Base-by-base conservation (phyloP, 495 filamentous ascomycete genomes). In the Acidiella bohemica region DNA sequence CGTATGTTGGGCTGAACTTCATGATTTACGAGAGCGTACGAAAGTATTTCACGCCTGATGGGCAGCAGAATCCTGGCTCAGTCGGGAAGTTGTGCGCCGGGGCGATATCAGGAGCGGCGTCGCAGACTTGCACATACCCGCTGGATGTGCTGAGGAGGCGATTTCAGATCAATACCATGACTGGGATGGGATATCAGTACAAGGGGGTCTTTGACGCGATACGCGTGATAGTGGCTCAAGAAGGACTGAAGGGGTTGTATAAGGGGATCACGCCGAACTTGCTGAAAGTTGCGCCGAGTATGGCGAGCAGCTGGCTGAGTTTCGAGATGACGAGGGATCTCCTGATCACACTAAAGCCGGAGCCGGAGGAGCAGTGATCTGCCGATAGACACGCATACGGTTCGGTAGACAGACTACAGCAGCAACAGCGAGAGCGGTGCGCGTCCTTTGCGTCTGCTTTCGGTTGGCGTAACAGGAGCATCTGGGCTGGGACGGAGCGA, bases 101-200 rank as follows among this genome's bases (percentile, higher is more conserved):
- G 18, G 90, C 88, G 8, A 71, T 94, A 26, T 90, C 85, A 9
- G 90, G 90, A n/a, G 90, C 85, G 12, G 78, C 96, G 37, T 90
- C 90, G 29, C 90, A 97, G 62, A 94, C 85, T 11, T 92, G 82
- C 71, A 97, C 90, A 59, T 97, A 96, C 65, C 90, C 90, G 43
- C 93, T 97, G 83, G 86, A 94, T 60, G 92, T 97, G 1, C 71
- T 97, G n/a, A 81, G 90, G 13, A 76, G 90, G 35, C 72, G 90
- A 21, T 97, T 97, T 54, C 90, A 97, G 51, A 93, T 97, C 63
- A 97, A 97, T 57, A 96, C 87, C 35, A 97, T 97, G 90, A 82
- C 78, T 19, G 88, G 88, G n/a, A 87, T 97, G 76, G 92, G 90
- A 29, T 96, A 94, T 52, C 74, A 86, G 58, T 97, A 97, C 64